Percentiles rank a stretch among this genome's conserved stretches.
phyloP scores from a whole-genome alignment of 495 filamentous ascomycete species.

The Gamarada debralockiae region DNA sequence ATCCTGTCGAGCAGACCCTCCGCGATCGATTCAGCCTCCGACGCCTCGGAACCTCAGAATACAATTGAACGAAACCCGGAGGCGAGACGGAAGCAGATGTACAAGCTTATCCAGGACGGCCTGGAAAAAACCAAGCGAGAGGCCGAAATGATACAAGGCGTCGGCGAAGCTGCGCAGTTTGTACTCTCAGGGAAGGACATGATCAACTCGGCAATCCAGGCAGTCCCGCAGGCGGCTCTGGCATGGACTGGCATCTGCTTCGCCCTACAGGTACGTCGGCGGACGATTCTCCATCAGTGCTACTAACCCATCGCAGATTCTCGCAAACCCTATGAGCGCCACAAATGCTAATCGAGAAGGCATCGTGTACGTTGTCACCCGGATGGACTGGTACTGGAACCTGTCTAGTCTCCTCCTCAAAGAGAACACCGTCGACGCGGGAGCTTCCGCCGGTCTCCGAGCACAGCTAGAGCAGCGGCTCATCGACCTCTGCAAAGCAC shows the following conservation, averaged over 20 bases:
- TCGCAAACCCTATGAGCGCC: slow-evolving; percentile 8
- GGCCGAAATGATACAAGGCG: slow-evolving; percentile 15
- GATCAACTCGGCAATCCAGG: slow-evolving; percentile 10
- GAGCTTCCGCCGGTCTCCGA: background rate
- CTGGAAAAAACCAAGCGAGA: slow-evolving; percentile 18
- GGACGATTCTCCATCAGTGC: too few species aligned
- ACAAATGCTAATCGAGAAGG: slow-evolving; percentile 20
- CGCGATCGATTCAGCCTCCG: background rate
- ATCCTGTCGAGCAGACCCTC: slow-evolving; percentile 15
- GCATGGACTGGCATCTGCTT: slow-evolving; percentile 19
- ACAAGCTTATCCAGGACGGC: slow-evolving; percentile 10
- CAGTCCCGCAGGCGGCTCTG: slow-evolving; percentile 4
- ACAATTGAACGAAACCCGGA: slow-evolving; percentile 10
- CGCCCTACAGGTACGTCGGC: slow-evolving; percentile 35
- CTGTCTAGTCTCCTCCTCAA: slow-evolving; percentile 26
- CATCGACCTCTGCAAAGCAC: background rate
- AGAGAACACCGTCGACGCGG: slow-evolving; percentile 10
- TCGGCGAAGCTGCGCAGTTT: slow-evolving; percentile 17
- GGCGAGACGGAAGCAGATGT: slow-evolving; percentile 11
- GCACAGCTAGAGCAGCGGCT: background rate
- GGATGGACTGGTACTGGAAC: slow-evolving; percentile 35
- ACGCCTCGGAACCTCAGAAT: slow-evolving; percentile 1
- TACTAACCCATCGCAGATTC: too few species aligned
- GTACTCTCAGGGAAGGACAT: slow-evolving; percentile 22
- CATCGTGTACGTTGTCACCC: slow-evolving; percentile 29